Base-by-base conservation (phyloP, 768 basidiomycete genomes). In the Suillus tomentosus region DNA sequence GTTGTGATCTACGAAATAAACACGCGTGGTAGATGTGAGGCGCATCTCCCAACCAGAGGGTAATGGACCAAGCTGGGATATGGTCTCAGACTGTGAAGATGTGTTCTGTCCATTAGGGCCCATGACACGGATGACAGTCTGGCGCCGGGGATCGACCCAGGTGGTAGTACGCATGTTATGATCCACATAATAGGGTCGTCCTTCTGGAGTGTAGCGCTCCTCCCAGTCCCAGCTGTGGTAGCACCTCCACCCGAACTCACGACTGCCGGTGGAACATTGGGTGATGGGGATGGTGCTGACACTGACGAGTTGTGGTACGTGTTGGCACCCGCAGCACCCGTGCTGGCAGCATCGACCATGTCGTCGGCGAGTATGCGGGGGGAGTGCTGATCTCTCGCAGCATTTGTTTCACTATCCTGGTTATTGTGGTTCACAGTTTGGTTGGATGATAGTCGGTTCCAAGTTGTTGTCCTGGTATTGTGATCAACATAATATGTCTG, bases 21-120 rank as follows among this genome's bases (percentile, higher is more conserved):
- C 97, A 56, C 97, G 90, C 2, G 97, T 96, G 1, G 97, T 99
- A 4, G 93, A 90, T 7, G 97, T 99, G 61, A 99, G 90, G 54
- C 97, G 94, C 97, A 99, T 99, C 78, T 99, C 97, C 97, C 97
- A 99, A 62, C 97, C 97, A 48, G 93, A 95, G 5, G 97, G 97
- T 24, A 99, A 78, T 36, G 97, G 97, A 3, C 97, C 97, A 27
- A 99, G n/a, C n/a, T n/a, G n/a, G n/a, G n/a, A n/a, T n/a, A n/a
- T n/a, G n/a, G n/a, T n/a, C n/a, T n/a, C n/a, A n/a, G n/a, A n/a
- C n/a, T n/a, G n/a, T n/a, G n/a, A n/a, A n/a, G n/a, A n/a, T n/a
- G n/a, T n/a, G n/a, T n/a, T n/a, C n/a, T n/a, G n/a, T n/a, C n/a
- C n/a, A n/a, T n/a, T n/a, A n/a, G n/a, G n/a, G n/a, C n/a, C n/a